These are phyloP conservation scores for Cyphellophora attinorum DNA, from an alignment of 2,329 filamentous ascomycete species.

Conservation along the genomic window DNA sequence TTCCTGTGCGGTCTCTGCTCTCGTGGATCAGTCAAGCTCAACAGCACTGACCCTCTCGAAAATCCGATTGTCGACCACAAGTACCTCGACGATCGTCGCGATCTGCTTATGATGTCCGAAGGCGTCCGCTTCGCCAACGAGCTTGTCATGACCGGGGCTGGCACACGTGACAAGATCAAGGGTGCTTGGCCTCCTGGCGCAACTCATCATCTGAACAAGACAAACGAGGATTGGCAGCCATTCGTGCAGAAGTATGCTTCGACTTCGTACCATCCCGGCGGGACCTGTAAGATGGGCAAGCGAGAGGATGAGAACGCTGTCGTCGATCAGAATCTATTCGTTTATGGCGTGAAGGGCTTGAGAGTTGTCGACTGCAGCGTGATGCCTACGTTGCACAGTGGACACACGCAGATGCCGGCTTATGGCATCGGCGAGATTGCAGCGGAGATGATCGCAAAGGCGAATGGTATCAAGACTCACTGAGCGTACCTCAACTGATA, in stretches of 20 bases:
- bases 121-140: constrained; percentile 52
- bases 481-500: no score
- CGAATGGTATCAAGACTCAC: no score
- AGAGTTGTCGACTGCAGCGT: constrained; percentile 45
- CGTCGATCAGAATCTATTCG: constrained; percentile 43
- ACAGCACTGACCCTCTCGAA: constrained; percentile 36
- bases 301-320: constrained; percentile 40
- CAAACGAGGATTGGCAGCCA: constrained; percentile 48
- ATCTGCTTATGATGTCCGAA: constrained; percentile 50
- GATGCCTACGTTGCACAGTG: constrained; percentile 42
- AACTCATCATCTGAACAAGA: constrained; percentile 43
- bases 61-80: constrained; percentile 51
- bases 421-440: constrained; percentile 46
- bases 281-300: constrained; percentile 48
- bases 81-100: constrained; percentile 48
- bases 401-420: constrained; percentile 49
- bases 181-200: constrained; percentile 48
- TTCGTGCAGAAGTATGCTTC: constrained; percentile 51
- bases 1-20: constrained; percentile 51
- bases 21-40: constrained; percentile 45
- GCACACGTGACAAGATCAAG: constrained; percentile 50
- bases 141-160: constrained; percentile 47
- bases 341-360: constrained; percentile 43
- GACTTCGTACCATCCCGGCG: constrained; percentile 51
- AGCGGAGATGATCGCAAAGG: constrained; percentile 41